Evolutionary conservation across 2,329 filamentous ascomycete genomes (phyloP).

Genomic region (Fusarium beomiforme): DNA sequence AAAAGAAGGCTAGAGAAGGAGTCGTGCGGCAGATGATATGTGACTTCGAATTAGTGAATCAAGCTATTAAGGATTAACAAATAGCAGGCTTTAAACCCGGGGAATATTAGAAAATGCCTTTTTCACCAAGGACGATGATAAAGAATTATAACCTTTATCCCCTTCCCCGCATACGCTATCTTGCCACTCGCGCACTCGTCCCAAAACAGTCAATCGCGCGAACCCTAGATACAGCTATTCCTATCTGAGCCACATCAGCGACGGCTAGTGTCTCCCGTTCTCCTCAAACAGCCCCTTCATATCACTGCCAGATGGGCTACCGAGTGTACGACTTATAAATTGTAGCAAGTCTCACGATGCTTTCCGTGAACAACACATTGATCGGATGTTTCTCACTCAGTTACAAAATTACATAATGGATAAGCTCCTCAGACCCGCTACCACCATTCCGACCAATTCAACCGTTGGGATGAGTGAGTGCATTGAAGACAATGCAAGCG

Average conservation of each 20-base stretch:
- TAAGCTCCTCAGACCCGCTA: not conserved
- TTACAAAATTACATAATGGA: not conserved
- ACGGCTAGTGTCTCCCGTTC: not conserved
- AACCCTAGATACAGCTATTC: not conserved
- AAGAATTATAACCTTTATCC: too few relatives aligned
- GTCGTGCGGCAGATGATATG: too few relatives aligned
- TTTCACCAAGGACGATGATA: too few relatives aligned
- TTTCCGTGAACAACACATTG: rapidly evolving
- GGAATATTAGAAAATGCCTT: too few relatives aligned
- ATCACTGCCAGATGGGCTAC: too few relatives aligned
- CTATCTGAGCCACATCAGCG: not conserved
- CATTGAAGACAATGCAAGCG: not conserved
- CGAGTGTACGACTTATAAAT: not conserved
- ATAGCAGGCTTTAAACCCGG: too few relatives aligned
- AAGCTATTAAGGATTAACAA: too few relatives aligned
- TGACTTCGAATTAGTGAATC: too few relatives aligned
- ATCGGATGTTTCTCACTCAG: rapidly evolving
- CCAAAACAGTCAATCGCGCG: not conserved
- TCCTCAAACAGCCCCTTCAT: not conserved
- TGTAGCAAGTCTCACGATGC: not conserved
- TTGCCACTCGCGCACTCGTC: not conserved
- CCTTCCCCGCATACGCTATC: not conserved
- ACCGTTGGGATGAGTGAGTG: not conserved
- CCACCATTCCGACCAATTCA: not conserved
- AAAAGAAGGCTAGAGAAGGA: too few relatives aligned